A percentile compares a stretch with the other conserved stretches of the same genome.
Conservation (phyloP, 768 basidiomycete species). For the Multifurca ochricompacta region DNA sequence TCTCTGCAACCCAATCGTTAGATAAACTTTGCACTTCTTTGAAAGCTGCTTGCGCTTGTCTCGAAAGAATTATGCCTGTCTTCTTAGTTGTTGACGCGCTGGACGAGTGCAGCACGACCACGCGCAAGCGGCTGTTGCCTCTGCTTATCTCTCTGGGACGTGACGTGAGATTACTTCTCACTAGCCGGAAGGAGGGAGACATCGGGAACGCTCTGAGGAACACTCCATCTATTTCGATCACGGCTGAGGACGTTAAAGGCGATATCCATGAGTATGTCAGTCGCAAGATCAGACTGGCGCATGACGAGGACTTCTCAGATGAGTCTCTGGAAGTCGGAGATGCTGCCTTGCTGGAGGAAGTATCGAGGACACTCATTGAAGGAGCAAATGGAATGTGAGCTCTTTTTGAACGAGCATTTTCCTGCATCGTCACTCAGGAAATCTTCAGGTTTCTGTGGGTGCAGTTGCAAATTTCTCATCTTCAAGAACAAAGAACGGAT, state of each 20-base stretch:
- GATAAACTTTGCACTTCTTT: background rate
- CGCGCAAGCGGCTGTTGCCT: background rate
- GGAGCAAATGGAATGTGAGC: slow-evolving; percentile 6
- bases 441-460: slow-evolving; percentile 2
- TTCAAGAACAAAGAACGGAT: slow-evolving; percentile 6
- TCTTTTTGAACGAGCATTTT: background rate
- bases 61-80: background rate
- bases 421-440: background rate
- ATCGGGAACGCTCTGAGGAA: background rate
- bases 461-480: slow-evolving; percentile 2
- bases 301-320: background rate
- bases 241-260: background rate
- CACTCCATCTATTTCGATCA: background rate
- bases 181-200: slow-evolving; percentile 5
- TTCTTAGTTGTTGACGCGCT: slow-evolving; percentile 3
- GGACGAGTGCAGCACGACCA: background rate
- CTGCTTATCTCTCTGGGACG: background rate
- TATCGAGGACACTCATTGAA: background rate
- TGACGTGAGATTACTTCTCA: background rate
- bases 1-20: background rate
- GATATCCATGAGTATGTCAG: slow-evolving; percentile 4
- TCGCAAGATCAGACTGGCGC: background rate
- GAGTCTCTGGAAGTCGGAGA: background rate
- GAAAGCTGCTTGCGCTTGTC: background rate
- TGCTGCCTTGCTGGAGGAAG: background rate